Conservation (phyloP, 2,329 filamentous ascomycete species). For the Colletotrichum musae region DNA sequence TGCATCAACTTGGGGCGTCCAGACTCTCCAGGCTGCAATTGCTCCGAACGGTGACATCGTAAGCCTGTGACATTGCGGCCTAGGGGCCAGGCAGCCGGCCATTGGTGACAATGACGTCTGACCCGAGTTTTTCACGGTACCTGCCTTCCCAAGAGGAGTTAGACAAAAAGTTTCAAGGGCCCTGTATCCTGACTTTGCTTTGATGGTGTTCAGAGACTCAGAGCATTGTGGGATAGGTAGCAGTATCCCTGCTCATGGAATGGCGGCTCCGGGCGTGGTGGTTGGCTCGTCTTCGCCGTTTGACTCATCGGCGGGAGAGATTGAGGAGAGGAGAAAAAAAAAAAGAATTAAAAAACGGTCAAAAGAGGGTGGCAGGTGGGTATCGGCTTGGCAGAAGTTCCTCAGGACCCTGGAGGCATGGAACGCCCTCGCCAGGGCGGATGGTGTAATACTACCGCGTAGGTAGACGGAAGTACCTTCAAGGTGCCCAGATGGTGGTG, state of each 20-base stretch:
- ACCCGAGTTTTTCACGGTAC: not conserved
- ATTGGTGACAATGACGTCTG: constrained; percentile 13
- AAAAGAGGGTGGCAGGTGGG: constrained; percentile 31
- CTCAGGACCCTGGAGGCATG: constrained; percentile 31
- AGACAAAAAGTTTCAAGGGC: not conserved
- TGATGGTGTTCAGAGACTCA: not conserved
- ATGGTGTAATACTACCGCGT: not conserved
- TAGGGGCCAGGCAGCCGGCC: constrained; percentile 11
- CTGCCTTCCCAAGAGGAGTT: not conserved
- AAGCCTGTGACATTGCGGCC: constrained; percentile 2
- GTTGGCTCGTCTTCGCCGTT: constrained; percentile 30
- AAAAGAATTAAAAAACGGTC: not conserved
- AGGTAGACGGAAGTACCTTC: not conserved
- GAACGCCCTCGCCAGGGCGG: constrained; percentile 4
- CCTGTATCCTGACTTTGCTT: not conserved
- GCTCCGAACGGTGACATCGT: not conserved
- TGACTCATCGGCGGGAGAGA: constrained; percentile 33
- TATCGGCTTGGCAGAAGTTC: constrained; percentile 40
- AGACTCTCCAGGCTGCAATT: constrained; percentile 2
- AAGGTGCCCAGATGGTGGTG: not conserved
- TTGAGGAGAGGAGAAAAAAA: constrained; percentile 1
- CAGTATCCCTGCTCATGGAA: not conserved
- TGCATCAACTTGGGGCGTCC: constrained; percentile 29
- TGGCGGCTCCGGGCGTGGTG: constrained; percentile 9
- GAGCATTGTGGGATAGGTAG: constrained; percentile 1